A percentile compares a stretch with the other conserved stretches of the same genome.
These are phyloP conservation scores for Naganishia liquefaciens DNA, from an alignment of 1,284 basidiomycete species.

Conservation along the genomic window DNA sequence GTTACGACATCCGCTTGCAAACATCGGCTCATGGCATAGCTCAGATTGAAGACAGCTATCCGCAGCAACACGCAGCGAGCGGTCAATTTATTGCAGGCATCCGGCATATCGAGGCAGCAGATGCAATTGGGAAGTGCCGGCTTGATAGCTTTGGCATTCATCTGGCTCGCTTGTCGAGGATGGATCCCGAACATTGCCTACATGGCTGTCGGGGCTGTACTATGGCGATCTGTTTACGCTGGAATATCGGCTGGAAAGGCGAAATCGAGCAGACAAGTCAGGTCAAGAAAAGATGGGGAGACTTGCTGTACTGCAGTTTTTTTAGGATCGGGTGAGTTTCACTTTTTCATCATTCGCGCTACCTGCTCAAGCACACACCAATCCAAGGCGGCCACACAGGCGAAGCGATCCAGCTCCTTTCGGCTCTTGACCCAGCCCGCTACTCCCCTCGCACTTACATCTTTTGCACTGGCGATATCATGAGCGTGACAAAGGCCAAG, in stretches of 20 bases:
- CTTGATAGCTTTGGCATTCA: background rate
- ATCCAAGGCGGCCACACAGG: slow-evolving; percentile 87
- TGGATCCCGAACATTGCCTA: slow-evolving; percentile 11
- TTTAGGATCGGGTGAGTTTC: slow-evolving; percentile 28
- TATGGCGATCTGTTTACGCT: slow-evolving; percentile 5
- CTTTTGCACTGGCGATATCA: slow-evolving; percentile 74
- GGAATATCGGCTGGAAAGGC: background rate
- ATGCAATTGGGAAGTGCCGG: slow-evolving; percentile 1
- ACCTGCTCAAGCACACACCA: background rate
- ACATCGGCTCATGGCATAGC: background rate
- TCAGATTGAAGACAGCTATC: slow-evolving; percentile 11
- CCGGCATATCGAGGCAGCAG: background rate
- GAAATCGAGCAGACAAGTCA: background rate
- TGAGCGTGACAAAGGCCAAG: slow-evolving; percentile 72
- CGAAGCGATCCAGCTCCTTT: slow-evolving; percentile 78
- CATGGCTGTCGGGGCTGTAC: background rate
- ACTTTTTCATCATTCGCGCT: background rate
- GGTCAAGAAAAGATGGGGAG: slow-evolving; percentile 6
- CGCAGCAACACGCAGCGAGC: background rate
- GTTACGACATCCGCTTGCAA: background rate
- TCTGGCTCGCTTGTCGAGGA: slow-evolving; percentile 2
- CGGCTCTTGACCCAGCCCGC: slow-evolving; percentile 70
- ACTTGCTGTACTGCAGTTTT: slow-evolving; percentile 28
- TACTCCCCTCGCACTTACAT: slow-evolving; percentile 81
- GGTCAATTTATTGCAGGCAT: background rate